Base-by-base conservation (phyloP, 2,329 filamentous ascomycete genomes). In the Claviceps humidiphila region DNA sequence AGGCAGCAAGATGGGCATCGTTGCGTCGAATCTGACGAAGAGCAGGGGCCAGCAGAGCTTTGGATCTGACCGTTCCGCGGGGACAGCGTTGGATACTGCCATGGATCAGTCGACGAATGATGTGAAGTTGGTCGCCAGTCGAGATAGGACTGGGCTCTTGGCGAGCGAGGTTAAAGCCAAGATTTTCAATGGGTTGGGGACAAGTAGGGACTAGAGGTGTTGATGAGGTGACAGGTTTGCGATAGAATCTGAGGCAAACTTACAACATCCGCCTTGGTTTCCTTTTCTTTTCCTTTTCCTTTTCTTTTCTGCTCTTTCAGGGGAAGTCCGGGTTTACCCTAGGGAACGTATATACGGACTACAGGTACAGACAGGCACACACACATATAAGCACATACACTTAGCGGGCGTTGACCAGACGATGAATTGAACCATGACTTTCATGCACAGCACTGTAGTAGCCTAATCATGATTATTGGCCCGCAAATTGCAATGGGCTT, bases 1-100 rank as follows among this genome's bases (percentile, higher is more conserved):
- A 44, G 85, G 85, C 42, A 80, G 82, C 58, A 96, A 95, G 71
- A 84, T 94, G 58, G 75, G 77, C 58, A 82, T 89, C 58, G 80
- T 82, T 2, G 80, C 73, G 7, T 54, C 51, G 13, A 58, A 56
- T 26, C 58, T 65, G n/a, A 45, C 59, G 2, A 60, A 64, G 16
- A 60, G 44, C 20, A 59, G 66, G 14, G 58, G 56, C 20, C 52
- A 57, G 22, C 61, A 64, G 41, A 60, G 60, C 13, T 52, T 62
- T 45, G 57, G 57, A 13, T 56, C 58, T 3, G 55, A 58, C 60
- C 66, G 45, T 66, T 60, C 40, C 11, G n/a, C 54, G 7, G 52
- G 50, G 1, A 64, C 9, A 34, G 11, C 9, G 9, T 34, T 60
- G 50, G 55, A 82, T 53, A 70, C 69, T 58, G 72, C 77, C 47